phyloP scores from a whole-genome alignment of 1,284 basidiomycete species.

The Xerocomus amazonicus region DNA sequence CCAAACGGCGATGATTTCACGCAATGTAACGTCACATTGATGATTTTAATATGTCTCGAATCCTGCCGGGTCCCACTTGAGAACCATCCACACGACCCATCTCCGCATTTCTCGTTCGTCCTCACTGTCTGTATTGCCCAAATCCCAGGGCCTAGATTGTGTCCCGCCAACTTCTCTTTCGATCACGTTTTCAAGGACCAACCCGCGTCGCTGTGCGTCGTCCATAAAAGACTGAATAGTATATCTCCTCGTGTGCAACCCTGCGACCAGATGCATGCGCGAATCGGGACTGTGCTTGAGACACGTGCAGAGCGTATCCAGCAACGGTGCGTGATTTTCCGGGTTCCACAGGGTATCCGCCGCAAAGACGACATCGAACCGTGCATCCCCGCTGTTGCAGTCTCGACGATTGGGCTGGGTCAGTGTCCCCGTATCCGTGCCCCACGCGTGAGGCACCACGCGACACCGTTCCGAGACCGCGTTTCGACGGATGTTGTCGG shows the following conservation, averaged over 20 bases:
- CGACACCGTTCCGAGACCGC: slow-evolving; percentile 43
- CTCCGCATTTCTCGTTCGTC: slow-evolving; percentile 60
- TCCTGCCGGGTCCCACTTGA: slow-evolving; percentile 45
- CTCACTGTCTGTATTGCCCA: slow-evolving; percentile 47
- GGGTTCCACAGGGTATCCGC: slow-evolving; percentile 77
- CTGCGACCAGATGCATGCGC: slow-evolving; percentile 60
- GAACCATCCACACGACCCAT: slow-evolving; percentile 66
- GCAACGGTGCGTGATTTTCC: slow-evolving; percentile 50
- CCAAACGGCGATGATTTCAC: background rate
- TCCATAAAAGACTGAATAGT: slow-evolving; percentile 60
- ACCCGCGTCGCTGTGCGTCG: slow-evolving; percentile 31
- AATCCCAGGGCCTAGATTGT: slow-evolving; percentile 47
- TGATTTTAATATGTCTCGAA: slow-evolving; percentile 4
- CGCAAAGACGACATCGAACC: slow-evolving; percentile 64
- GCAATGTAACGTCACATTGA: background rate
- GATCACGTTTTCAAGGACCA: slow-evolving; percentile 44
- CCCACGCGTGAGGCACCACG: slow-evolving; percentile 61
- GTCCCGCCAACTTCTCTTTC: slow-evolving; percentile 48
- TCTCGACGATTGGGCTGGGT: slow-evolving; percentile 18
- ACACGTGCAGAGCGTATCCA: slow-evolving; percentile 47
- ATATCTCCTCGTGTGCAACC: slow-evolving; percentile 71
- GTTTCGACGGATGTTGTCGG: slow-evolving; percentile 55
- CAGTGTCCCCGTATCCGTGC: slow-evolving; percentile 40
- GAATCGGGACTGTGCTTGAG: slow-evolving; percentile 43
- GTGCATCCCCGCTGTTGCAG: slow-evolving; percentile 4